Evolutionary conservation across 2,329 filamentous ascomycete genomes (phyloP), one percentile per base, ranked within the genome.

Genomic region (Ophiostoma angusticollis): DNA sequence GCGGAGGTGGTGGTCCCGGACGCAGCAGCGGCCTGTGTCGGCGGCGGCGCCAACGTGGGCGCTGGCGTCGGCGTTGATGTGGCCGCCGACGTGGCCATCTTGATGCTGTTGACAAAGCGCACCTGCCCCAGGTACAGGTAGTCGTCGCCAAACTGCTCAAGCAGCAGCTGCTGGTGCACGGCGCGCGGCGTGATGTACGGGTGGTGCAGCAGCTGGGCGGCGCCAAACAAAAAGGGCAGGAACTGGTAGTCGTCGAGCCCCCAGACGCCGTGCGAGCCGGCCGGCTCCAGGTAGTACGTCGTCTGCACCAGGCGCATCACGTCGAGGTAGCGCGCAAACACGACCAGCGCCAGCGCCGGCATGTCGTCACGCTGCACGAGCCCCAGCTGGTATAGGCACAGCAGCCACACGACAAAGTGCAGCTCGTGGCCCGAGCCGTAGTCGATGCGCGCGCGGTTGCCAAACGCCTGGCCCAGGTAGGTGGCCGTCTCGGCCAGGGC

Each of bases 231-330:
- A 56, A 96, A 98, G 0, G 93, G 91, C 1, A 95, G 65, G 61
- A 98, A 98, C 49, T 93, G 87, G 61, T 98, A 95, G 58, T 98
- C 91, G 53, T 98, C 91, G 2, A 98, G 66, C 14, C 91, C 91
- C 91, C 91, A 98, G 18, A 98, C 91, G 29, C 91, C 91, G 57
- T 98, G 91, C 1, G 89, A 95, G 12, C 91, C 91, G 0, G 91
- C 91, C 2, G 91, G 91, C 54, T 98, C 91, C 36, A 98, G 78
- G 54, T 98, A 98, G 62, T 98, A 98, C 3, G 85, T 84, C 46
- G 77, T 78, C 58, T 98, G 91, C 13, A 96, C 72, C 18, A 72
- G 68, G 39, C 87, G 84, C 86, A 96, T 94, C 40, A 96, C 68
- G 35, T 66, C 62, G 32, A 98, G 74, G 56, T 98, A 98, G 37